Evolutionary conservation across 1,284 basidiomycete species (phyloP), one percentile per base, ranked within the genome.

Genomic region (Ceratobasidium sp.): DNA sequence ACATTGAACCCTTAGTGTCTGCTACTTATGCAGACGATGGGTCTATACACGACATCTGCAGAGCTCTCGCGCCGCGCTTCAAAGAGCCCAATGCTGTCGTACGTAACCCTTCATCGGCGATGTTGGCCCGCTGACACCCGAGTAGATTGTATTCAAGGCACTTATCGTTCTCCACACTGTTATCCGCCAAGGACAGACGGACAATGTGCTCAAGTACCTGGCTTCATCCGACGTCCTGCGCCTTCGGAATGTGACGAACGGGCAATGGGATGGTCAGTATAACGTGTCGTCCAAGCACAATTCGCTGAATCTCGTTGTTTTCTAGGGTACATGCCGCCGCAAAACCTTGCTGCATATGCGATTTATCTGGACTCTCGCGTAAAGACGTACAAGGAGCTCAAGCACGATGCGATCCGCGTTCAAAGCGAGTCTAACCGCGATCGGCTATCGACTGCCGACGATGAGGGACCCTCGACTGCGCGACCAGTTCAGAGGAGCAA

Each of bases 1-100:
- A 92, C 78, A 82, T 91, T 72, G 94, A 96, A 80, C 90, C 94
- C 35, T 93, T 99, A 79, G 90, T 99, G 73, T 90, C 94, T 68
- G 93, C 94, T 47, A 97, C 96, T 17, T 97, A 93, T 86, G 89
- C 89, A 25, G 92, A 96, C 70, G 95, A 97, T 77, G 93, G 94
- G 34, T 87, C 93, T 47, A 85, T 98, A 10, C 88, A 92, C 75
- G 96, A 98, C 78, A 93, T 99, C 71, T 92, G 92, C 81, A 90
- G 90, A 75, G 90, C 95, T 0, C 84, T 99, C 38, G 83, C 90
- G 1, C 86, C 89, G 20, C 86, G 94, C 40, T 85, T 99, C 71
- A 84, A 91, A 35, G 96, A 99, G 75, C 89, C 94, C 25, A 98
- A 96, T 78, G 87, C 88, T 34, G 87, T 94, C 60, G 94, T 96